phyloP scores from a whole-genome alignment of 106 monocot species.

The Dendrobium huoshanense region DNA sequence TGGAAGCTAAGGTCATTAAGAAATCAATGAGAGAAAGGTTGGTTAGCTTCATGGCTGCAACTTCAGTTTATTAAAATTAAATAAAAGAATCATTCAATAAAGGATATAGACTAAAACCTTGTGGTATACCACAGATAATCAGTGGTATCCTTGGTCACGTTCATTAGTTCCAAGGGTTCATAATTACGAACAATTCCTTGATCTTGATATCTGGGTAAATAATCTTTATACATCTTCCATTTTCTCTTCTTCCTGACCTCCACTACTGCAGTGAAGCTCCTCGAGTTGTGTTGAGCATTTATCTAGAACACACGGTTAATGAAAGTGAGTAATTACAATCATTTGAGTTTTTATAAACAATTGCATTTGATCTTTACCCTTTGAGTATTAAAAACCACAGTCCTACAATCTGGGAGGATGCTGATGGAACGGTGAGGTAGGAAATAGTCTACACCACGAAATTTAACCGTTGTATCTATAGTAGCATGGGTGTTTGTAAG shows the following conservation, averaged over 20 bases:
- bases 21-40: neutral
- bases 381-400: conserved; percentile 70
- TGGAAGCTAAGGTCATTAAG: conserved; percentile 21
- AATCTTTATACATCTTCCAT: conserved; percentile 68
- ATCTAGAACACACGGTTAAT: conserved; percentile 22
- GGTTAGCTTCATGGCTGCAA: neutral
- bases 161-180: conserved; percentile 47
- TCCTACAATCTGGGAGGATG: conserved; percentile 88
- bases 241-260: conserved; percentile 28
- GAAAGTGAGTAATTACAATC: neutral
- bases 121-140: conserved; percentile 83
- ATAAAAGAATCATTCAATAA: neutral
- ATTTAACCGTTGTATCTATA: conserved; percentile 37
- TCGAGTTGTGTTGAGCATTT: conserved; percentile 66
- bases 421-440: conserved; percentile 73
- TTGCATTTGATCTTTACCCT: conserved; percentile 26
- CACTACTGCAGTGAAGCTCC: conserved; percentile 44
- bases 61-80: neutral
- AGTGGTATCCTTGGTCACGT: conserved; percentile 61
- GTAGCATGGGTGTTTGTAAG: conserved; percentile 46
- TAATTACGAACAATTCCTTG: neutral
- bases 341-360: neutral
- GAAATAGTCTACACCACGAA: conserved; percentile 54
- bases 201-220: conserved; percentile 21
- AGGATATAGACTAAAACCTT: conserved; percentile 21